These are phyloP conservation scores for Discostella pseudostelligera DNA, from an alignment of 108 stramenopile genomes.

Conservation along the genomic window DNA sequence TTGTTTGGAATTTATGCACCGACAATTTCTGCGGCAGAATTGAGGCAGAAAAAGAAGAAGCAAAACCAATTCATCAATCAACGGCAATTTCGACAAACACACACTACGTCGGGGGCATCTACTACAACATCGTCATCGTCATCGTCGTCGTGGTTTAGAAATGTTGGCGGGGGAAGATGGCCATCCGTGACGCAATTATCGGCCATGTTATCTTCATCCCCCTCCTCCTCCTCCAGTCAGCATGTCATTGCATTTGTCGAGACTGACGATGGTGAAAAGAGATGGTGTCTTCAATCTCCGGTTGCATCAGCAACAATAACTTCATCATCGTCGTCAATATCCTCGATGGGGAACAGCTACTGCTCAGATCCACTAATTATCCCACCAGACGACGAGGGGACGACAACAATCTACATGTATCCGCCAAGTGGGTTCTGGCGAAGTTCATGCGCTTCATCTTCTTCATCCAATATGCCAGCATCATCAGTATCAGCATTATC, in stretches of 20 bases:
- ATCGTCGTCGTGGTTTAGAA: neutral
- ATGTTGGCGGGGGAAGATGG: conserved; percentile 12
- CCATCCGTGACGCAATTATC: conserved; percentile 34
- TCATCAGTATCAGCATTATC: neutral
- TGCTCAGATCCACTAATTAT: conserved; percentile 19
- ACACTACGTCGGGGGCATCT: neutral
- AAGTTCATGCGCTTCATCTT: neutral
- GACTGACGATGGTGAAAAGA: neutral
- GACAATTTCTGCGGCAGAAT: neutral
- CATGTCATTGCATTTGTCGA: conserved; percentile 31
- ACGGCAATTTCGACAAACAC: conserved; percentile 20
- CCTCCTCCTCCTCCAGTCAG: conserved; percentile 18
- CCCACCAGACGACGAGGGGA: conserved; percentile 2
- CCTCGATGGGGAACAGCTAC: neutral
- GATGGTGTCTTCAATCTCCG: conserved; percentile 24
- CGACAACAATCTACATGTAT: conserved; percentile 8
- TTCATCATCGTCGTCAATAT: no score
- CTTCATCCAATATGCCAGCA: neutral
- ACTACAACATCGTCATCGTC: neutral
- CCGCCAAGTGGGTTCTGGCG: conserved; percentile 32
- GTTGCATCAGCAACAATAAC: neutral
- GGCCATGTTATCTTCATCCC: conserved; percentile 20
- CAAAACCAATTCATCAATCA: neutral
- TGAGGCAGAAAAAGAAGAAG: conserved; percentile 17
- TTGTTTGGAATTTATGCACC: conserved; percentile 40